phyloP scores from a whole-genome alignment of 345 rosid genomes.

The Microcos paniculata region DNA sequence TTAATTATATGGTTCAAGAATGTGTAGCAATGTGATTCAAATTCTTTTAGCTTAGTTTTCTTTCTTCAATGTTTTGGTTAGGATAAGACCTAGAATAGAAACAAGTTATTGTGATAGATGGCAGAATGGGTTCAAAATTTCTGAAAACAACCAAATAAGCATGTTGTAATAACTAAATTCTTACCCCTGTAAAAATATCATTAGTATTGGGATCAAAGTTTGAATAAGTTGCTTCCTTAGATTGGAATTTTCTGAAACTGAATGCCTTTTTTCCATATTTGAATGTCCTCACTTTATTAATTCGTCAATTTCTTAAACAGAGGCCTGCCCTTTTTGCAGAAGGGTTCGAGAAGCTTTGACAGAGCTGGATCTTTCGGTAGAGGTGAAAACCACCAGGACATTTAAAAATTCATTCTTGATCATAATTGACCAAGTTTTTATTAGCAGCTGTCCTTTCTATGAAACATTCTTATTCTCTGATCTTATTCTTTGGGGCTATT shows the following conservation, averaged over 20 bases:
- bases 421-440: not conserved
- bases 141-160: not conserved
- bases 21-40: not conserved
- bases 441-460: not conserved
- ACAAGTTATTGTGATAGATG: not conserved
- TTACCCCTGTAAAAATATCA: not conserved
- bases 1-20: constrained; percentile 3
- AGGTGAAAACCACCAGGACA: constrained; percentile 35
- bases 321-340: constrained; percentile 89
- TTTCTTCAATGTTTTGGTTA: not conserved
- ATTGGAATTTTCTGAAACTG: constrained; percentile 1
- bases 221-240: not conserved
- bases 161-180: not conserved
- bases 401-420: not conserved
- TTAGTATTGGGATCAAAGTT: not conserved
- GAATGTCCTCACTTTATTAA: not conserved
- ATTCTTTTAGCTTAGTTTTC: not conserved
- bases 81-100: not conserved
- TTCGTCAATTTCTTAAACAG: constrained; percentile 38
- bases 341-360: constrained; percentile 84
- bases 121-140: not conserved
- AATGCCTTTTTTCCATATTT: not conserved
- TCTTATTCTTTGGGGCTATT: not conserved
- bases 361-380: constrained; percentile 80
- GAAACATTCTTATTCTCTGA: not conserved